Base-by-base conservation (phyloP, 306 rosid genomes). In the Sesbania bispinosa region DNA sequence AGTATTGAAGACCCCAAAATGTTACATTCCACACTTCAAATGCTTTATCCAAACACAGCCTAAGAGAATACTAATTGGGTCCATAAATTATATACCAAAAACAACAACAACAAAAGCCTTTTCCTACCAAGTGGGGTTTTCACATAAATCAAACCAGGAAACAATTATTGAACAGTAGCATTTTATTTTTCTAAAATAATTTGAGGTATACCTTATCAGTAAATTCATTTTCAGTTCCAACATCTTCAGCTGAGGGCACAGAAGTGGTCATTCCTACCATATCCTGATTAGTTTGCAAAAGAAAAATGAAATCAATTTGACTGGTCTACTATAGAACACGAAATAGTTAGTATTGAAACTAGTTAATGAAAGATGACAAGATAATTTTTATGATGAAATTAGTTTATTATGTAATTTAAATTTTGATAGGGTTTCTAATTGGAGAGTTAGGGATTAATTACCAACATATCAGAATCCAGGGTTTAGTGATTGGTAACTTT, bases 161-260 rank as follows among this genome's bases (percentile, higher is more conserved):
- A 18, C 19, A 47, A 47, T 3, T 47, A 18, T 47, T 11, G 0
- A 3, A 16, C 4, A 48, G 27, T 48, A 20, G n/a, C 55, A 45
- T 45, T 48, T 18, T 48, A 20, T 20, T 21, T 51, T 36, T 50
- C 41, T 32, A 55, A 42, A 3, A 79, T 23, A 41, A 82, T 41
- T 5, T 15, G 46, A 32, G 29, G n/a, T 24, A 41, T 79, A 85
- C 92, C 89, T 81, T 79, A 55, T 62, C 53, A 11, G 80, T 21
- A 51, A 62, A 27, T 47, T 71, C 84, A 72, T 59, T 81, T 24
- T 72, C 57, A 41, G 69, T 59, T 67, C 57, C 15, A 61, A 69
- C 65, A 78, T 65, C 81, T 42, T 72, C 80, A 57, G 81, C 51
- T 71, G 78, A 48, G 42, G 65, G 53, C 30, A 52, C 55, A 16